Percentiles rank a stretch among this genome's conserved stretches.
phyloP scores from a whole-genome alignment of 768 basidiomycete species.

The Hygrophoropsis aurantiaca region DNA sequence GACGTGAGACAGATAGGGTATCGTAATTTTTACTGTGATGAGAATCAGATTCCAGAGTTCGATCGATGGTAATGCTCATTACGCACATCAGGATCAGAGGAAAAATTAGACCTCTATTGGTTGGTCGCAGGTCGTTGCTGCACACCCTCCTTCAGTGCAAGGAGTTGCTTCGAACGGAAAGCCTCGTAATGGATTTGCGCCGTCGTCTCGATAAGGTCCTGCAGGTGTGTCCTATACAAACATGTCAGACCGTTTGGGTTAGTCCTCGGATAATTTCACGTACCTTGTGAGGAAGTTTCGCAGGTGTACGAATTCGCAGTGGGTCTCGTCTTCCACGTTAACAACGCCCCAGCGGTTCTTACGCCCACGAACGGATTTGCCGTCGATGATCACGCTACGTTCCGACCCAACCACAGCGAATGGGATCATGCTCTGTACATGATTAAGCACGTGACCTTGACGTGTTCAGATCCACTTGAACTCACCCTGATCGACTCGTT shows the following conservation, averaged over 20 bases:
- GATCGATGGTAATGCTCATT: too few relatives aligned
- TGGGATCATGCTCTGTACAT: conserved; percentile 80
- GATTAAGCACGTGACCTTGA: background rate
- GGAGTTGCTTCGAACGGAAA: conserved; percentile 96
- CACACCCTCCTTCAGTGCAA: conserved; percentile 95
- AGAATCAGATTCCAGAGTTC: background rate
- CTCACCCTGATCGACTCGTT: conserved; percentile 89
- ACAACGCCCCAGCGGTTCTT: conserved; percentile 99
- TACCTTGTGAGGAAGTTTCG: conserved; percentile 94
- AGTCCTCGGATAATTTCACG: conserved; percentile 17
- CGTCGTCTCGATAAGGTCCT: conserved; percentile 98
- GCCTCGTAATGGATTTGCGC: conserved; percentile 99
- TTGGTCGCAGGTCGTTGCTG: conserved; percentile 57
- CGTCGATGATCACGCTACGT: conserved; percentile 91
- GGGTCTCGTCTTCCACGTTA: conserved; percentile 93
- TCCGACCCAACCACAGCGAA: conserved; percentile 99
- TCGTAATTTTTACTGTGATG: background rate
- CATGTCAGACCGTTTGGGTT: conserved; percentile 1
- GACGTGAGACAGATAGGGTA: conserved; percentile 11
- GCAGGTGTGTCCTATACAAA: conserved; percentile 81
- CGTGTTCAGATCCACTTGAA: conserved; percentile 9
- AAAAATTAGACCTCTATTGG: conserved; percentile 20
- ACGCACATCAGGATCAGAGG: conserved; percentile 2
- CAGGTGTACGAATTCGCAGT: conserved; percentile 98
- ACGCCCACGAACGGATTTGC: conserved; percentile 91